phyloP scores from a whole-genome alignment of 164 flowering plant genomes.

The Paratinospora sagittata region DNA sequence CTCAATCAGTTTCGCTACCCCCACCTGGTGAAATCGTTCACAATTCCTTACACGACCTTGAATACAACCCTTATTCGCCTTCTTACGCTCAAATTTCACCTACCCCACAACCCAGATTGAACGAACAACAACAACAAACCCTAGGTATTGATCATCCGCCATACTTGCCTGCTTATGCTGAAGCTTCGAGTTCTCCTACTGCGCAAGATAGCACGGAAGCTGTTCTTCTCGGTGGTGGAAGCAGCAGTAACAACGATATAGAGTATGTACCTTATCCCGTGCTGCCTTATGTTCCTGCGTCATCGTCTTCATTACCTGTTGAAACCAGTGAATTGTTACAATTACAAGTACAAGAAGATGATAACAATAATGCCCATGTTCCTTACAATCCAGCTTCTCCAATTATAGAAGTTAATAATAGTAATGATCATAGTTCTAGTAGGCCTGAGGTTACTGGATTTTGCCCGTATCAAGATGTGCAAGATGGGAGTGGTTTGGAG shows the following conservation, averaged over 20 bases:
- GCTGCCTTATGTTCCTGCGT: conserved; percentile 7
- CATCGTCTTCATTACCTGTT: conserved; percentile 1
- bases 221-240: conserved; percentile 7
- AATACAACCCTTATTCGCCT: conserved; percentile 20
- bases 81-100: conserved; percentile 6
- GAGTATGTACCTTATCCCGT: conserved; percentile 17
- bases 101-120: not conserved
- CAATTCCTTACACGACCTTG: conserved; percentile 9
- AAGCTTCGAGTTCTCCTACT: not conserved
- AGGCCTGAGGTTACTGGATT: conserved; percentile 3
- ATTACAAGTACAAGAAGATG: conserved; percentile 4
- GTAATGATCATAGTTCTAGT: not conserved
- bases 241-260: conserved; percentile 7
- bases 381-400: conserved; percentile 11
- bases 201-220: conserved; percentile 17
- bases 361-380: conserved; percentile 5
- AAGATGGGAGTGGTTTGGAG: not conserved
- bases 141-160: conserved; percentile 8
- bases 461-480: conserved; percentile 6
- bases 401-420: not conserved
- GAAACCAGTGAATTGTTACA: not conserved
- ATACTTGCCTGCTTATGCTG: conserved; percentile 11
- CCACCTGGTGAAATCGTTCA: conserved; percentile 2
- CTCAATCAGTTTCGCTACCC: conserved; percentile 5
- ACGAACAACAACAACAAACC: not conserved